Evolutionary conservation across 148 eudicot genomes (phyloP).

Genomic region (Limonium bicolor): DNA sequence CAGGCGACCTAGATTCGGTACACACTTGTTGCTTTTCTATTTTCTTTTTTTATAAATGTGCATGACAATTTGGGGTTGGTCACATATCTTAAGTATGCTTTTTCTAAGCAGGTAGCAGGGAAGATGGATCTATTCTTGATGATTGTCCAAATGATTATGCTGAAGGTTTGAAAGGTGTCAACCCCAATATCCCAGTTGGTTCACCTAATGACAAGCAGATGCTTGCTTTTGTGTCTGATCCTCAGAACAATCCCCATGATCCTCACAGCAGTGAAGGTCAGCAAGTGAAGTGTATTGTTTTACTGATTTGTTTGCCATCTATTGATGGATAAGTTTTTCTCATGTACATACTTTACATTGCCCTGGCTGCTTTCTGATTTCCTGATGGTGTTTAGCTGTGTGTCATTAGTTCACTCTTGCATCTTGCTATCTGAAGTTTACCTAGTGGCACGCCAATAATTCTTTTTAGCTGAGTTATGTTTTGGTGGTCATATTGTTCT

Average conservation of each 20-base stretch:
- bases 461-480: too few species aligned
- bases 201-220: conserved; percentile 24
- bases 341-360: too few species aligned
- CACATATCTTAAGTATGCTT: conserved; percentile 5
- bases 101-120: conserved; percentile 46
- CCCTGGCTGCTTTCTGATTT: too few species aligned
- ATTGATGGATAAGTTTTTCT: too few species aligned
- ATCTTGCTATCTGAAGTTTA: too few species aligned
- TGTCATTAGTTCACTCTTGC: too few species aligned
- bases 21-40: background rate
- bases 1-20: conserved; percentile 62
- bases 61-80: background rate
- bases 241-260: conserved; percentile 16
- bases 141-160: conserved; percentile 37
- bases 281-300: too few species aligned
- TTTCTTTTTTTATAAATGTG: background rate
- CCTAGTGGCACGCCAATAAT: too few species aligned
- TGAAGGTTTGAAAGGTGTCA: conserved; percentile 22
- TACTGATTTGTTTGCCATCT: too few species aligned
- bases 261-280: conserved; percentile 34
- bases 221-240: conserved; percentile 18
- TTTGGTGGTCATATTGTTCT: too few species aligned
- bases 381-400: too few species aligned
- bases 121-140: conserved; percentile 31
- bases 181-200: conserved; percentile 12